Conservation (phyloP, 2,329 filamentous ascomycete genomes). For the Aspergillus caelatus region DNA sequence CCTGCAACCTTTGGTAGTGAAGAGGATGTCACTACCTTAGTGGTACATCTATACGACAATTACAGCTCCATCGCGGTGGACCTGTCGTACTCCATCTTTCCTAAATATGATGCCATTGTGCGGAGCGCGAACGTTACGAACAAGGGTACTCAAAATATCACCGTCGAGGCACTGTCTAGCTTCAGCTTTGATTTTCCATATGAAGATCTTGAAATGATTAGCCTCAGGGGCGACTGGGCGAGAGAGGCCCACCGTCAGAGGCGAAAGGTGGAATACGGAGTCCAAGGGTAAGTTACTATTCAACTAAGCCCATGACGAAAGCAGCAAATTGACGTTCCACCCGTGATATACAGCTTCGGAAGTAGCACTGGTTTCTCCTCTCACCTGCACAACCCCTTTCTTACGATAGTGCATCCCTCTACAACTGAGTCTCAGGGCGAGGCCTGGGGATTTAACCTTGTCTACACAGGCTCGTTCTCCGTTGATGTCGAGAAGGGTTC, state of each 20-base stretch:
- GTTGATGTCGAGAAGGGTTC: conserved; percentile 65
- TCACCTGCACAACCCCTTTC: conserved; percentile 67
- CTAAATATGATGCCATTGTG: conserved; percentile 62
- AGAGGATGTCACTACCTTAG: conserved; percentile 60
- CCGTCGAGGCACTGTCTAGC: conserved; percentile 61
- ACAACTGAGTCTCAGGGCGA: conserved; percentile 65
- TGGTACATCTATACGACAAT: conserved; percentile 62
- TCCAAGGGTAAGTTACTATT: conserved; percentile 51
- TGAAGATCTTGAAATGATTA: conserved; percentile 64
- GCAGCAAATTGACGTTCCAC: conserved; percentile 23
- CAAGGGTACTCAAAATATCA: conserved; percentile 55
- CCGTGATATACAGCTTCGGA: conserved; percentile 52
- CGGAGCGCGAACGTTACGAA: conserved; percentile 66
- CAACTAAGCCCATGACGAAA: neutral
- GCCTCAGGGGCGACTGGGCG: conserved; percentile 65
- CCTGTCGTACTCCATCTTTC: conserved; percentile 66
- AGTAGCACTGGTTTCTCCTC: conserved; percentile 66
- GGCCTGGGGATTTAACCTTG: conserved; percentile 66
- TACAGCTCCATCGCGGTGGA: conserved; percentile 61
- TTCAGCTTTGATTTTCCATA: conserved; percentile 65
- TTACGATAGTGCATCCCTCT: conserved; percentile 57
- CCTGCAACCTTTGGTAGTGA: conserved; percentile 62
- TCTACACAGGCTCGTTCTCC: conserved; percentile 66
- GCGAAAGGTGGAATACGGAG: conserved; percentile 60
- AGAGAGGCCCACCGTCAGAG: conserved; percentile 60